Percentiles rank a stretch among this genome's conserved stretches.
Evolutionary conservation across 192 early-diverging fungal genomes (phyloP).

Genomic region (Gigaspora rosea): DNA sequence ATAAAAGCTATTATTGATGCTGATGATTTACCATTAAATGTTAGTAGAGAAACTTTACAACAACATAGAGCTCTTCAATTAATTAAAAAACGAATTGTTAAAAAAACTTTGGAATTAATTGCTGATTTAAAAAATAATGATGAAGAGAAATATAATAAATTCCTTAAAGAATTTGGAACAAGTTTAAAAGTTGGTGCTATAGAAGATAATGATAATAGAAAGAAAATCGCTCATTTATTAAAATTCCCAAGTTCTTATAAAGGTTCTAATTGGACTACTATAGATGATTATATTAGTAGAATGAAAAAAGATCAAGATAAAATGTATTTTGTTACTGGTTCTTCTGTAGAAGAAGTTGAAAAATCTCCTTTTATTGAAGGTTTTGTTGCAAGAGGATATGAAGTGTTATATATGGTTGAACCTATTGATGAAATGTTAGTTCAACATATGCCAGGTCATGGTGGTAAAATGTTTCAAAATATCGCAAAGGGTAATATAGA

Average conservation of each 20-base stretch:
- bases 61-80: constrained; percentile 76
- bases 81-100: constrained; percentile 87
- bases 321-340: constrained; percentile 87
- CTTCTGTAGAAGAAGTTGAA: constrained; percentile 64
- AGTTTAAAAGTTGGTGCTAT: constrained; percentile 89
- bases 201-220: constrained; percentile 72
- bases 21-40: constrained; percentile 96
- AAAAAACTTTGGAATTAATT: constrained; percentile 89
- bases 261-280: constrained; percentile 49
- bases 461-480: constrained; percentile 79
- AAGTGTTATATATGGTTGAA: constrained; percentile 83
- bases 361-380: constrained; percentile 92
- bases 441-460: constrained; percentile 70
- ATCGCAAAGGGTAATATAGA: constrained; percentile 67
- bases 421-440: constrained; percentile 78
- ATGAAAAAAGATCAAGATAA: constrained; percentile 91
- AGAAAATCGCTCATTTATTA: constrained; percentile 80
- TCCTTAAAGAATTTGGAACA: constrained; percentile 74
- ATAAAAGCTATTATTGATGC: constrained; percentile 93
- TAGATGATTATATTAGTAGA: constrained; percentile 78
- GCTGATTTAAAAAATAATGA: constrained; percentile 65
- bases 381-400: constrained; percentile 82
- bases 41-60: constrained; percentile 97
- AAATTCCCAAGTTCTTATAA: constrained; percentile 74
- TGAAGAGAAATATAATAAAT: constrained; percentile 60